These are phyloP conservation scores for Gossypium anomalum DNA, from an alignment of 345 rosid species.

Conservation along the genomic window DNA sequence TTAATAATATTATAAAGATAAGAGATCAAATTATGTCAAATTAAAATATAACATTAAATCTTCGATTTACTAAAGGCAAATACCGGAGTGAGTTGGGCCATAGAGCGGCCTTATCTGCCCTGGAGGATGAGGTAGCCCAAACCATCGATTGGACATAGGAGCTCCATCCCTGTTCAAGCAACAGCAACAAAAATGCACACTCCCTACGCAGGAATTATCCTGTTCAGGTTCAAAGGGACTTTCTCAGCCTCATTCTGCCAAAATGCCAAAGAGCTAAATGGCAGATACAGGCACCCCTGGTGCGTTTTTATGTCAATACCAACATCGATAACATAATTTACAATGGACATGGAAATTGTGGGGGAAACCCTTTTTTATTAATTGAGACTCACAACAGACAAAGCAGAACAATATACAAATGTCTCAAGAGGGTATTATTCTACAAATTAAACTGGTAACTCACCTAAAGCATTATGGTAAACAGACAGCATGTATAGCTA, in stretches of 20 bases:
- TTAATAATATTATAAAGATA: not conserved
- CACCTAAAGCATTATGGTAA: constrained; percentile 45
- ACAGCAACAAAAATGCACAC: constrained; percentile 54
- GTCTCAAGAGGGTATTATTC: constrained; percentile 24
- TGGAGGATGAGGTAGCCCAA: constrained; percentile 27
- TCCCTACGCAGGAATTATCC: constrained; percentile 99
- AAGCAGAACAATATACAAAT: constrained; percentile 24
- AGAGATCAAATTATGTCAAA: not conserved
- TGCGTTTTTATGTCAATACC: constrained; percentile 70
- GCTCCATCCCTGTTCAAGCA: constrained; percentile 50
- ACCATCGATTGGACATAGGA: constrained; percentile 25
- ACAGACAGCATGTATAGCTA: constrained; percentile 19
- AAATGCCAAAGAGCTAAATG: constrained; percentile 21
- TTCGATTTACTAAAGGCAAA: not conserved
- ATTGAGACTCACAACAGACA: constrained; percentile 18
- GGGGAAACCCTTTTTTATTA: constrained; percentile 32
- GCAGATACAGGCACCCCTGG: constrained; percentile 97
- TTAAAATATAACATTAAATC: not conserved
- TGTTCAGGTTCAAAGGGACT: constrained; percentile 99
- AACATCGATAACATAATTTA: not conserved
- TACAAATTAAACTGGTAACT: constrained; percentile 41
- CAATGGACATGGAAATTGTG: not conserved
- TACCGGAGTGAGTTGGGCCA: not conserved
- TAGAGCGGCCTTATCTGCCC: not conserved
- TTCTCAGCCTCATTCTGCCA: constrained; percentile 87